Percentiles rank a stretch among this genome's conserved stretches.
Conservation (phyloP, 345 rosid species). For the Salix arbutifolia region DNA sequence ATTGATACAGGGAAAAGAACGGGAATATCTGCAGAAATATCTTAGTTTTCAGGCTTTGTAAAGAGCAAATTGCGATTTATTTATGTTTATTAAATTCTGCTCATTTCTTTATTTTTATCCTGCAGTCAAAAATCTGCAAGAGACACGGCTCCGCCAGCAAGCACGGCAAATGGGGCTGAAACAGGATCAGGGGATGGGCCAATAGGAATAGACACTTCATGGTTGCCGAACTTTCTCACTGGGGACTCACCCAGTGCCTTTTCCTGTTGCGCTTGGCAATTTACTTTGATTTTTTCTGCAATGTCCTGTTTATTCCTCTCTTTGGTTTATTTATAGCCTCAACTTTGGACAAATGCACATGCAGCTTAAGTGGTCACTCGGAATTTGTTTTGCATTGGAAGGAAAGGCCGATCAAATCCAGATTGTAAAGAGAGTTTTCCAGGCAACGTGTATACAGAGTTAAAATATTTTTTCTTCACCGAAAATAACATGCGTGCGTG, state of each 20-base stretch:
- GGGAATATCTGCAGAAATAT: too few species aligned
- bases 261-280: constrained; percentile 15
- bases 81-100: neutral
- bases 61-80: neutral
- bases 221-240: constrained; percentile 41
- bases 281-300: constrained; percentile 11
- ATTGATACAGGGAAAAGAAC: neutral
- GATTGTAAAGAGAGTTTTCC: constrained; percentile 31
- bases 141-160: constrained; percentile 19
- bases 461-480: too few species aligned
- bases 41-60: neutral
- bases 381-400: constrained; percentile 3
- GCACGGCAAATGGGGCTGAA: constrained; percentile 14
- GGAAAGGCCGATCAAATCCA: constrained; percentile 3
- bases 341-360: neutral
- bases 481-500: neutral
- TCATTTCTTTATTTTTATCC: neutral
- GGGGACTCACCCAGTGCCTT: constrained; percentile 34
- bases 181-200: constrained; percentile 31
- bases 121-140: constrained; percentile 59
- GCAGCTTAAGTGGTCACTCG: neutral
- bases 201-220: constrained; percentile 22
- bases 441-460: constrained; percentile 19
- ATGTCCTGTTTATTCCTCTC: constrained; percentile 13
- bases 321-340: constrained; percentile 7